Base-by-base conservation (phyloP, 192 early-diverging fungal genomes). In the Backusella macrospora region DNA sequence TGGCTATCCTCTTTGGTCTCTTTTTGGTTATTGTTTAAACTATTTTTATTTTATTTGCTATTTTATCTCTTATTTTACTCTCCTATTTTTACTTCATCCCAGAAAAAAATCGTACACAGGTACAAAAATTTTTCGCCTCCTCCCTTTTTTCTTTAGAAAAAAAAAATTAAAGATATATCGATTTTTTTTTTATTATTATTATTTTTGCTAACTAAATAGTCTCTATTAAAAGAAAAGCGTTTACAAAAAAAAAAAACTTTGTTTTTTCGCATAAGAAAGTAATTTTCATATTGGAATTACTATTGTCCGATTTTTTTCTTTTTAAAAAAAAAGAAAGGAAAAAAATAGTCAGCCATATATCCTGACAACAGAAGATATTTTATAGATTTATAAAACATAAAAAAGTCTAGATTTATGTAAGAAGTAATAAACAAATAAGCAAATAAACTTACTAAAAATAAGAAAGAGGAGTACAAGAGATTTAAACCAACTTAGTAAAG, bases 1-100 rank as follows among this genome's bases (percentile, higher is more conserved):
- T 78, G 63, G 77, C 77, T 43, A 68, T 72, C 8, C 15, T 73
- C 13, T 78, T 78, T 65, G 77, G 72, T 52, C 38, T 69, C 26
- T 29, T 59, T 59, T 69, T 69, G 44, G 67, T 45, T 15, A 42
- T 69, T 29, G 67, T 69, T 46, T 69, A 69, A 46, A 66, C 18
- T 12, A 8, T 26, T 23, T 14, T 46, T 46, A 14, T 14, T 14
- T 46, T 23, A 59, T 59, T 26, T 26, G 26, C 26, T n/a, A 26
- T 4, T 43, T 9, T 21, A 0, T 10, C 10, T 26, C 5, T 49
- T 9, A 16, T n/a, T 6, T 49, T 34, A 34, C 10, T 26, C n/a
- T 49, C n/a, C 48, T n/a, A 2, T 49, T 49, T 9, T 26, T 23
- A 26, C 26, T 23, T 9, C 16, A 21, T 23, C 18, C 18, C 18